A percentile compares a stretch with the other conserved stretches of the same genome.
phyloP scores from a whole-genome alignment of 1,284 basidiomycete species.

The Prillingera fragicola region DNA sequence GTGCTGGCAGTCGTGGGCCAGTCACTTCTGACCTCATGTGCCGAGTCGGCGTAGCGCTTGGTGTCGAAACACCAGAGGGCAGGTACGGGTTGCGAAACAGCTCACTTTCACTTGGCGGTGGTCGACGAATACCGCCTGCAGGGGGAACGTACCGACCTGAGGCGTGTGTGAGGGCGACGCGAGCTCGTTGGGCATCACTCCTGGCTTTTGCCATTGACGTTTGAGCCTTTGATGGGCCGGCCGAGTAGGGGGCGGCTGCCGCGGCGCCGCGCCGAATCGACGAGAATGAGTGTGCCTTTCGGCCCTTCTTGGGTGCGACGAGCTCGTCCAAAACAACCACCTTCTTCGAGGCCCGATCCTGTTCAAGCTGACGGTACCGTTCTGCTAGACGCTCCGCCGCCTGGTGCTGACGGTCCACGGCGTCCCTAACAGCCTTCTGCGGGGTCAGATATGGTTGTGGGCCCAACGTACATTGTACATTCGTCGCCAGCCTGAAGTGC shows the following conservation, averaged over 20 bases:
- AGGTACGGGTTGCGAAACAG: constrained; percentile 26
- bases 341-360: constrained; percentile 29
- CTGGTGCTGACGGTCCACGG: constrained; percentile 24
- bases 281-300: constrained; percentile 1
- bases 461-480: constrained; percentile 35
- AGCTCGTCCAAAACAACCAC: constrained; percentile 35
- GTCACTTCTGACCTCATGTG: background rate
- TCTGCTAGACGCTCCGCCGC: constrained; percentile 30
- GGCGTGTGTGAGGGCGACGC: constrained; percentile 39
- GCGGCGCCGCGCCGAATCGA: constrained; percentile 1
- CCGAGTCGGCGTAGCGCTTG: background rate
- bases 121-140: constrained; percentile 3
- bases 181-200: constrained; percentile 31
- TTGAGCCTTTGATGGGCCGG: constrained; percentile 7
- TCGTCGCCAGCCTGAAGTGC: constrained; percentile 38
- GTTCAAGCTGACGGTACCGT: constrained; percentile 36
- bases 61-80: background rate
- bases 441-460: background rate
- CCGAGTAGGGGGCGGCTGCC: background rate
- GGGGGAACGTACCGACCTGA: constrained; percentile 33
- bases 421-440: constrained; percentile 38
- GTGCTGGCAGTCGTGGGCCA: constrained; percentile 2
- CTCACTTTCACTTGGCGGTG: constrained; percentile 1
- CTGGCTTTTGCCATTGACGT: constrained; percentile 33
- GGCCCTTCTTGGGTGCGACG: constrained; percentile 8